Percentiles rank a stretch among this genome's conserved stretches.
phyloP scores from a whole-genome alignment of 2,329 filamentous ascomycete species.

The Elsinoe ampelina region DNA sequence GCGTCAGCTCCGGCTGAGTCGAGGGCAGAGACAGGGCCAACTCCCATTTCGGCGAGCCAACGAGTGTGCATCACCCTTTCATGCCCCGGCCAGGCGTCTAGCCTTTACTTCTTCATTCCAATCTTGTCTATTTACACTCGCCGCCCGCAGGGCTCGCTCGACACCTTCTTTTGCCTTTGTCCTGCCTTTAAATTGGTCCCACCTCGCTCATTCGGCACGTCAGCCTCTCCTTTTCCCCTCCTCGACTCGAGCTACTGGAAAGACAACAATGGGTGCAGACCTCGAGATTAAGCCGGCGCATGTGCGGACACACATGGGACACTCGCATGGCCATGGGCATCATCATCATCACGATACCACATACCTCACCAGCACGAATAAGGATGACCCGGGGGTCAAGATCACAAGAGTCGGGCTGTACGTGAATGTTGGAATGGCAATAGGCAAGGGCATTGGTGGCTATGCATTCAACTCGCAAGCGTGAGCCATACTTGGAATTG shows the following conservation, averaged over 20 bases:
- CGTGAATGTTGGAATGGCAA: constrained; percentile 87
- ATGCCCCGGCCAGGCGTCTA: constrained; percentile 1
- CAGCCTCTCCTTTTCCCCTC: constrained; percentile 4
- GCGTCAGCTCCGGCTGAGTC: constrained; percentile 11
- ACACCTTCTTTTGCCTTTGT: background rate
- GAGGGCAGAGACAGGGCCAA: constrained; percentile 1
- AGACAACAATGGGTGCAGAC: constrained; percentile 19
- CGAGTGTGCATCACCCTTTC: constrained; percentile 11
- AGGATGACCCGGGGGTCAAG: constrained; percentile 83
- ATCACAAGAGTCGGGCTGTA: constrained; percentile 84
- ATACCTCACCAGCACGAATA: constrained; percentile 72
- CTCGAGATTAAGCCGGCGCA: constrained; percentile 17
- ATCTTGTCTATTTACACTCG: constrained; percentile 10
- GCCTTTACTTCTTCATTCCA: constrained; percentile 8
- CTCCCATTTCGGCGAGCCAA: constrained; percentile 4
- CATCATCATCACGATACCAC: constrained; percentile 79
- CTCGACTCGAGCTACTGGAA: background rate
- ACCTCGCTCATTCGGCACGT: constrained; percentile 24
- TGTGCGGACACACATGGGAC: constrained; percentile 23
- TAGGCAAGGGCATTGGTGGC: constrained; percentile 85
- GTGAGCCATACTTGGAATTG: constrained; percentile 20
- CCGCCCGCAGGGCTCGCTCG: background rate
- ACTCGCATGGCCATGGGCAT: constrained; percentile 42
- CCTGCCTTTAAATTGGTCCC: constrained; percentile 25
- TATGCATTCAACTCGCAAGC: constrained; percentile 87